Evolutionary conservation across 306 rosid genomes (phyloP).

Genomic region (Castanopsis chinensis): DNA sequence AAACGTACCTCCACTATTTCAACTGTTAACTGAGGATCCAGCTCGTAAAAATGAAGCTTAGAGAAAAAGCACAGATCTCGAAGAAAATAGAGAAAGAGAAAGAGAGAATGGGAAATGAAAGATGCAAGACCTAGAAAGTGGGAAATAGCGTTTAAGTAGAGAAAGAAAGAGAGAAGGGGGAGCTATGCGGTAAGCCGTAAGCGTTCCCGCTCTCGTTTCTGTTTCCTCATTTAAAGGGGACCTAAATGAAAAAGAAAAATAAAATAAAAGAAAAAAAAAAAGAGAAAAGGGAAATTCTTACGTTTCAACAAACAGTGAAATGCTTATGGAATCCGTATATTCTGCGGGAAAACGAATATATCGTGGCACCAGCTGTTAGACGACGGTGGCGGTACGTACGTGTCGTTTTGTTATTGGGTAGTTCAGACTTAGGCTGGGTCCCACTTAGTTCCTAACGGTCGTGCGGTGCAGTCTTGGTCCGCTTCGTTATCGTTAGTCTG

Average conservation of each 20-base stretch:
- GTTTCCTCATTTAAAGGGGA: constrained; percentile 34
- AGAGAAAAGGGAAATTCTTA: constrained; percentile 2
- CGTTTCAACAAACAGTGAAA: neutral
- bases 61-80: constrained; percentile 42
- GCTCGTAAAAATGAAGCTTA: neutral
- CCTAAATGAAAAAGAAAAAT: neutral
- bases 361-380: constrained; percentile 37
- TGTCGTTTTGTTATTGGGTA: constrained; percentile 20
- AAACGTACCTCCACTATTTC: constrained; percentile 35
- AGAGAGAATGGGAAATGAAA: neutral
- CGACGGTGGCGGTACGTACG: neutral
- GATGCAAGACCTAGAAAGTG: neutral
- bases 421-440: constrained; percentile 6
- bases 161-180: constrained; percentile 11
- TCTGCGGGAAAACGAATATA: constrained; percentile 16
- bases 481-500: neutral
- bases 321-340: constrained; percentile 42
- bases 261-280: neutral
- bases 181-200: constrained; percentile 41
- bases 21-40: neutral
- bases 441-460: constrained; percentile 48
- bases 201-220: constrained; percentile 52
- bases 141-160: constrained; percentile 36
- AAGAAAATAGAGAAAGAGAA: neutral
- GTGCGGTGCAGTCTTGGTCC: constrained; percentile 31